Evolutionary conservation across 1,284 basidiomycete species (phyloP), one percentile per base, ranked within the genome.

Genomic region (Leucoagaricus sp.): DNA sequence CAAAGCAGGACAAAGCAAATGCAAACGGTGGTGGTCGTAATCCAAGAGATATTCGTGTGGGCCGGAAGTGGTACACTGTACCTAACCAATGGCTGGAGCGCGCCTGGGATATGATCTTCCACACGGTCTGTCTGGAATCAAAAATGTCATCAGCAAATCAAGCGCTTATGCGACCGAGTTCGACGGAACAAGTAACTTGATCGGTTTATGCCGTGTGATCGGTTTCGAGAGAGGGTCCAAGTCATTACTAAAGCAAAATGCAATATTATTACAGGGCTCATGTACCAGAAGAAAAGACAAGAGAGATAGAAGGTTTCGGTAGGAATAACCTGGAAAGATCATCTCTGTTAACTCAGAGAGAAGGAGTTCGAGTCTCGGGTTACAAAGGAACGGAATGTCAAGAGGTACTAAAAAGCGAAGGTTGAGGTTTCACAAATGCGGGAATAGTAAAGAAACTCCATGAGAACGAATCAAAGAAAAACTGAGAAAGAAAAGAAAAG

Each of bases 211-310:
- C 36, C 36, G n/a, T 40, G 17, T 5, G 36, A 23, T 28, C 23
- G 4, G 26, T 21, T 23, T 17, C n/a, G 26, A 10, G 31, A 29
- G 25, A 5, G n/a, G 26, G 25, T 48, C 28, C 5, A 15, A 23
- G 45, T 53, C 29, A 17, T 47, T 47, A 34, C 21, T 54, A 49
- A 46, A 42, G 53, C 46, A 47, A 46, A 49, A 38, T 41, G 45
- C 36, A n/a, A 38, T 48, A 49, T 28, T 46, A 55, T 34, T 49
- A 55, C 53, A 55, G n/a, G 44, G 19, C 19, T 28, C 17, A 31
- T 34, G 44, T n/a, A 49, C 33, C 19, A 4, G n/a, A 42, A 49
- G 31, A 40, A 40, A 41, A 12, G 25, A 33, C 15, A 49, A 17
- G 19, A 42, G 12, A 33, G 17, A 36, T 33, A 19, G 19, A 34